Conservation (phyloP, 306 rosid genomes). For the Potentilla sterilis region DNA sequence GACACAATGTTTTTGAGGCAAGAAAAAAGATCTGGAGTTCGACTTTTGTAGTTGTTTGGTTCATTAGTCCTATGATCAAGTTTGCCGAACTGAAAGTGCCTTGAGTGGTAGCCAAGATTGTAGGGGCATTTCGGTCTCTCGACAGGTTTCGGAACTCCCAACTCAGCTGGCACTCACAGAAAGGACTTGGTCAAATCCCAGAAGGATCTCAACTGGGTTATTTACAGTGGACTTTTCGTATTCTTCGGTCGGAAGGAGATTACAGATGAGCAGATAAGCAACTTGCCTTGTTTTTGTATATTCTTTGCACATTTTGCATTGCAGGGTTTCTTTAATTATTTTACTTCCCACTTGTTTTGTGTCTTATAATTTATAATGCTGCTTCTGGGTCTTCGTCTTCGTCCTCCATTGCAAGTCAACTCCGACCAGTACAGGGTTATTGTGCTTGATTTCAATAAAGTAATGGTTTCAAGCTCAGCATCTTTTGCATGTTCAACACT, state of each 20-base stretch:
- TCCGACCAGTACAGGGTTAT: background rate
- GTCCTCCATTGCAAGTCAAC: background rate
- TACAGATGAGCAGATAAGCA: background rate
- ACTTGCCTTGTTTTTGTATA: background rate
- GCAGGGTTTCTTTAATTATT: no score
- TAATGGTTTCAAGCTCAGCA: background rate
- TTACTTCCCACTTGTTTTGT: background rate
- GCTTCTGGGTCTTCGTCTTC: slow-evolving; percentile 8
- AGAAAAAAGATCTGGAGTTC: no score
- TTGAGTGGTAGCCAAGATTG: background rate
- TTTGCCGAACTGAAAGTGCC: no score
- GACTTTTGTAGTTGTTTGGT: no score
- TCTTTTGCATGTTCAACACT: slow-evolving; percentile 16
- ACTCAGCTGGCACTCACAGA: no score
- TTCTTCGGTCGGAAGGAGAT: background rate
- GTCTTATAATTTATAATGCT: background rate
- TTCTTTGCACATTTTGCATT: background rate
- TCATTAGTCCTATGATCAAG: no score
- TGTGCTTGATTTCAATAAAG: background rate
- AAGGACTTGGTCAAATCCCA: no score
- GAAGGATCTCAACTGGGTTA: background rate
- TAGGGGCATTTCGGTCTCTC: background rate
- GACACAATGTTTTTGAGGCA: no score
- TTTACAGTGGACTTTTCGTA: background rate
- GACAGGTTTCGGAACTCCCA: background rate